Evolutionary conservation across 2,329 filamentous ascomycete genomes (phyloP).

Genomic region (Neonectria hederae): DNA sequence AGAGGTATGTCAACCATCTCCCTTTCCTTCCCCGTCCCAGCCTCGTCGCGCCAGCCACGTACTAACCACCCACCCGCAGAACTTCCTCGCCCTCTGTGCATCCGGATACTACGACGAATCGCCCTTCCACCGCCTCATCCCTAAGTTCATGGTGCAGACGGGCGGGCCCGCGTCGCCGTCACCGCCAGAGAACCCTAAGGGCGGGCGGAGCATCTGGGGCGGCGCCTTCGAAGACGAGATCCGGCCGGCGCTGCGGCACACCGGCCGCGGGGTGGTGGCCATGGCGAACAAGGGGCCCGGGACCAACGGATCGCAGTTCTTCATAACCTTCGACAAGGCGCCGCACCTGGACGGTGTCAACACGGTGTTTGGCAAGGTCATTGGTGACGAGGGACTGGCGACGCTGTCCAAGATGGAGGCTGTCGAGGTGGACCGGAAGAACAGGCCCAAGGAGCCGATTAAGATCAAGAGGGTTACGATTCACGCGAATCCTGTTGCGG

Average conservation of each 20-base stretch:
- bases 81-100: constrained; percentile 88
- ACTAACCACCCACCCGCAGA: constrained; percentile 58
- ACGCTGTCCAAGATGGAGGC: constrained; percentile 78
- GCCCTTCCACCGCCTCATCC: constrained; percentile 82
- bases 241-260: constrained; percentile 73
- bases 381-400: constrained; percentile 70
- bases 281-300: constrained; percentile 82
- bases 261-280: constrained; percentile 73
- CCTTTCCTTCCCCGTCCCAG: not conserved
- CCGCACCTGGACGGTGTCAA: constrained; percentile 86
- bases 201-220: constrained; percentile 78
- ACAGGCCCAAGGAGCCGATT: constrained; percentile 72
- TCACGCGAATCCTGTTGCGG: constrained; percentile 82
- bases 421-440: constrained; percentile 81
- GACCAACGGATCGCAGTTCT: constrained; percentile 84
- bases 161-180: constrained; percentile 68
- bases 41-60: not conserved
- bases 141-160: constrained; percentile 82
- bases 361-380: constrained; percentile 81
- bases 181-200: constrained; percentile 68
- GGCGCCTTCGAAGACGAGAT: constrained; percentile 83
- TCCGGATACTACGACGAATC: constrained; percentile 79
- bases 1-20: constrained; percentile 64
- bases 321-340: constrained; percentile 79
- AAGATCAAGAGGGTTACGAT: constrained; percentile 76